Conservation (phyloP, 345 rosid species). For the Fremontodendron californicum region DNA sequence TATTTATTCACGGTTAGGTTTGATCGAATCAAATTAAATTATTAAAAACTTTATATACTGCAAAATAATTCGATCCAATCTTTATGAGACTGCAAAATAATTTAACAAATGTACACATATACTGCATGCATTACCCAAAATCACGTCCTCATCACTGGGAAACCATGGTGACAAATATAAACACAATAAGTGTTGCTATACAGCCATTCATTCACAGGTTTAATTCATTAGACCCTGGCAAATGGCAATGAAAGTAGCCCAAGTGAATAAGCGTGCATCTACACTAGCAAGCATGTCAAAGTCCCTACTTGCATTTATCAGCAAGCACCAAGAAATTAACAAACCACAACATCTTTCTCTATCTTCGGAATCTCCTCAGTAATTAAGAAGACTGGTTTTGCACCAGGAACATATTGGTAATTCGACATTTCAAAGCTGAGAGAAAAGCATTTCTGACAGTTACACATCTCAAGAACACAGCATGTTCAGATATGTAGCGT, state of each 20-base stretch:
- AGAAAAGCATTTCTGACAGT: constrained; percentile 28
- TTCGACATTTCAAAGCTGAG: constrained; percentile 27
- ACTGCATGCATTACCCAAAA: neutral
- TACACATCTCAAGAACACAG: constrained; percentile 27
- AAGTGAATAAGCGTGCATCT: constrained; percentile 29
- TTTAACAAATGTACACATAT: neutral
- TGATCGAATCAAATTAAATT: too few relatives aligned
- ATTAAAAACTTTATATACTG: too few relatives aligned
- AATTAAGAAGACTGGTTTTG: constrained; percentile 23
- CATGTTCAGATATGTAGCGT: neutral
- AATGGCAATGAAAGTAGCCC: constrained; percentile 34
- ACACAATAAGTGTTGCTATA: neutral
- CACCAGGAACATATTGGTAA: constrained; percentile 20
- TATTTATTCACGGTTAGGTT: too few relatives aligned
- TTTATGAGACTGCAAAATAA: neutral
- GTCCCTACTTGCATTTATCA: constrained; percentile 15
- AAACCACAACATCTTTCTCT: constrained; percentile 20
- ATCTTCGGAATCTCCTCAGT: constrained; percentile 27
- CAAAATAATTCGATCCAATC: too few relatives aligned
- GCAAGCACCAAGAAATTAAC: constrained; percentile 31
- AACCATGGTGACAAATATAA: neutral
- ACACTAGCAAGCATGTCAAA: constrained; percentile 30
- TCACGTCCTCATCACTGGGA: neutral
- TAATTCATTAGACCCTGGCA: constrained; percentile 24
- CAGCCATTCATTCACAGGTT: constrained; percentile 17